phyloP scores from a whole-genome alignment of 192 early-diverging fungal species.

The Dissophora ornata region DNA sequence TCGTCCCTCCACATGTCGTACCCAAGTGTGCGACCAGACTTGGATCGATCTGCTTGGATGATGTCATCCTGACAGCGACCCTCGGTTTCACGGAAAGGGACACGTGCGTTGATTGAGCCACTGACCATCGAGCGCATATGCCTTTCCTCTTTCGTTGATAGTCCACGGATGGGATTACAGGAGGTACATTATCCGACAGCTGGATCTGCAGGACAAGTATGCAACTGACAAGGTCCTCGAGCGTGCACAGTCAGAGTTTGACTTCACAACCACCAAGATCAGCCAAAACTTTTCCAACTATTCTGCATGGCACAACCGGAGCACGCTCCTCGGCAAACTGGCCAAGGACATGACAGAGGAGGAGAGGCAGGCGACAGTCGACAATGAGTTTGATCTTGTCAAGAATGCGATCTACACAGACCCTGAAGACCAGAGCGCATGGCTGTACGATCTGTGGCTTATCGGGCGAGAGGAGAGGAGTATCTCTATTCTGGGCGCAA shows the following conservation, averaged over 20 bases:
- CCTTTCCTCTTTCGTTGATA: slow-evolving; percentile 29
- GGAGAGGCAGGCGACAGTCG: slow-evolving; percentile 54
- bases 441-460: slow-evolving; percentile 97
- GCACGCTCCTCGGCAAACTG: slow-evolving; percentile 77
- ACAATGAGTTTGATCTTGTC: slow-evolving; percentile 83
- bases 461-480: slow-evolving; percentile 64
- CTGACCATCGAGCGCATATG: no score
- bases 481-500: slow-evolving; percentile 49
- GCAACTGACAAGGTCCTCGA: slow-evolving; percentile 41
- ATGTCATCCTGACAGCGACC: slow-evolving; percentile 31
- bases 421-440: slow-evolving; percentile 96
- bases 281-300: slow-evolving; percentile 95
- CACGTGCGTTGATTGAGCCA: no score
- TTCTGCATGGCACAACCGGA: slow-evolving; percentile 98
- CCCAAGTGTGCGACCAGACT: no score
- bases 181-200: slow-evolving; percentile 78
- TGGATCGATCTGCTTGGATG: no score
- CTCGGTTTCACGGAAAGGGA: not conserved
- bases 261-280: slow-evolving; percentile 92
- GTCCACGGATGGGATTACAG: slow-evolving; percentile 99
- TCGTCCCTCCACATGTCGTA: not conserved
- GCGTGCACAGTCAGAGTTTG: slow-evolving; percentile 75
- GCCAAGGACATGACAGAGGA: slow-evolving; percentile 55
- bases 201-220: slow-evolving; percentile 41
- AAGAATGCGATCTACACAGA: slow-evolving; percentile 95